Conservation (phyloP, 1,284 basidiomycete genomes). For the Cystobasidium pallidum region DNA sequence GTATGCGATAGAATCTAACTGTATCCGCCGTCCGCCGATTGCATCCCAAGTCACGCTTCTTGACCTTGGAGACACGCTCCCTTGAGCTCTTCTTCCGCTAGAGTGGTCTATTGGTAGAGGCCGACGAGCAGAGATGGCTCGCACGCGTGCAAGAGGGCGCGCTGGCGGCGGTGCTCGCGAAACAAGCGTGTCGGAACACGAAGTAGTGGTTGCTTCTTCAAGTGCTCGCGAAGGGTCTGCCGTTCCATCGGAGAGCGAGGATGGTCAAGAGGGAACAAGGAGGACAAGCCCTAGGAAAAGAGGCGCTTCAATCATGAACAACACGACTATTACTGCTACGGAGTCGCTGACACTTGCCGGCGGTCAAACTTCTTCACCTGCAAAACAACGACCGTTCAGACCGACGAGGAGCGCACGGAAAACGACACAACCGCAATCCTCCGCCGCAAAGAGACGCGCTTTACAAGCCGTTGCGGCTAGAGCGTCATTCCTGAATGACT, state of each 20-base stretch:
- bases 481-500: neutral
- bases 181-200: neutral
- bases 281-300: slow-evolving; percentile 9
- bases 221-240: slow-evolving; percentile 2
- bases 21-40: neutral
- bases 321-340: neutral
- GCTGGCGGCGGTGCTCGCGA: neutral
- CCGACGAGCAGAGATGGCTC: slow-evolving; percentile 1
- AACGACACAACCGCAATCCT: neutral
- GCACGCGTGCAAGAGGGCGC: slow-evolving; percentile 16
- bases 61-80: too few species aligned
- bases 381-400: slow-evolving; percentile 7
- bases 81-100: too few species aligned
- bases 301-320: slow-evolving; percentile 7
- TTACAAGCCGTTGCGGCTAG: slow-evolving; percentile 3
- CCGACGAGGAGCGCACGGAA: slow-evolving; percentile 1
- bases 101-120: too few species aligned
- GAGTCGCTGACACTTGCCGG: too few species aligned
- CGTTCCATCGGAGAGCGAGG: slow-evolving; percentile 5
- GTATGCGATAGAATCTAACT: neutral
- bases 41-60: neutral
- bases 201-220: slow-evolving; percentile 4
- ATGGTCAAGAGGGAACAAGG: neutral
- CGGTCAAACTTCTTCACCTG: neutral
- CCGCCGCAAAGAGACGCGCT: slow-evolving; percentile 7